Percentiles rank a stretch among this genome's conserved stretches.
Conservation (phyloP, 83 land plant species). For the Larix sibirica region DNA sequence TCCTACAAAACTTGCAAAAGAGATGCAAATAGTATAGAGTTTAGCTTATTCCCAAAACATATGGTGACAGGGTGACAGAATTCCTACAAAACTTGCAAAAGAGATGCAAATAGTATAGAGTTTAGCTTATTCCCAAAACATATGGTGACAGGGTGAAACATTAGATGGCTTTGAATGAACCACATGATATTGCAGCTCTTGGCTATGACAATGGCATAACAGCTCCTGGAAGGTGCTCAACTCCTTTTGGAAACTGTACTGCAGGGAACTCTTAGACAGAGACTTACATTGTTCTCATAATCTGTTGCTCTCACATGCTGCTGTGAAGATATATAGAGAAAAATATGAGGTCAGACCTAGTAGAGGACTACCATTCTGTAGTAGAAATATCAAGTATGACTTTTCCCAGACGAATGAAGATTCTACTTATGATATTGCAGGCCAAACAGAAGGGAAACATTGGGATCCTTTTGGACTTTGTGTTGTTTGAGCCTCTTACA, state of each 20-base stretch:
- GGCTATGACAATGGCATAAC: conserved; percentile 80
- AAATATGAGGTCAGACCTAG: conserved; percentile 61
- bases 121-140: conserved; percentile 65
- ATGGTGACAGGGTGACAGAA: conserved; percentile 88
- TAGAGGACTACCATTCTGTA: not conserved
- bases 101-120: conserved; percentile 79
- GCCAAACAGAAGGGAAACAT: conserved; percentile 58
- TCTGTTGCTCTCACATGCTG: conserved; percentile 75
- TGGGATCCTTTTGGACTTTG: conserved; percentile 64
- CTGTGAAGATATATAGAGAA: conserved; percentile 71
- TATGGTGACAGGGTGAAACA: conserved; percentile 89
- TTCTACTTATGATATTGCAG: conserved; percentile 19
- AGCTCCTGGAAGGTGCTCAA: conserved; percentile 84
- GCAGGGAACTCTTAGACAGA: conserved; percentile 75
- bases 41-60: conserved; percentile 83
- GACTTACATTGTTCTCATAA: conserved; percentile 84
- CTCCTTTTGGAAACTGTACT: conserved; percentile 50
- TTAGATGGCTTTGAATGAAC: conserved; percentile 92
- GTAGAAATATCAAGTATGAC: not conserved
- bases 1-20: too few relatives aligned
- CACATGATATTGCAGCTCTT: conserved; percentile 64
- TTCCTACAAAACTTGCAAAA: too few relatives aligned
- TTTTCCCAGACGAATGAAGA: not conserved
- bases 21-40: conserved; percentile 80
- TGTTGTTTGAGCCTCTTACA: conserved; percentile 72